phyloP scores from a whole-genome alignment of 768 basidiomycete species.

The Hygrocybe punicea region DNA sequence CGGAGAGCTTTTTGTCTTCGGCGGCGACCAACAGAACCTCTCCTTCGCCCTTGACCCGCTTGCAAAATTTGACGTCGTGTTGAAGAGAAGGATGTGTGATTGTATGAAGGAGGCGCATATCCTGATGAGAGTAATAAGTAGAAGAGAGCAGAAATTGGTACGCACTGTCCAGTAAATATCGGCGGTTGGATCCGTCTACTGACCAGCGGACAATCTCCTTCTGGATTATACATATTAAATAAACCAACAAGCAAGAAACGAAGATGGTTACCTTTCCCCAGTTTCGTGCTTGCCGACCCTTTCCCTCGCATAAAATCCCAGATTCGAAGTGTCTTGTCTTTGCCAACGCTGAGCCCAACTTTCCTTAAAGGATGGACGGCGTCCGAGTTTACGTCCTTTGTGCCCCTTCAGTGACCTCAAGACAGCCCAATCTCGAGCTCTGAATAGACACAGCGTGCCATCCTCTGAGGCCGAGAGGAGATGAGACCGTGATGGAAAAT shows the following conservation, averaged over 20 bases:
- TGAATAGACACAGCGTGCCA: slow-evolving; percentile 85
- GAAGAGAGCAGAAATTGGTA: slow-evolving; percentile 11
- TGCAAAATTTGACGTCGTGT: slow-evolving; percentile 78
- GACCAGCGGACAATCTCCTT: slow-evolving; percentile 91
- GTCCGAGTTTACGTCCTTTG: slow-evolving; percentile 87
- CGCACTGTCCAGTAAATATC: slow-evolving; percentile 80
- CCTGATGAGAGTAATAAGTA: slow-evolving; percentile 42
- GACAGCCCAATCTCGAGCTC: slow-evolving; percentile 90
- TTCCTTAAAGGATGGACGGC: slow-evolving; percentile 93
- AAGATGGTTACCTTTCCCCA: slow-evolving; percentile 69
- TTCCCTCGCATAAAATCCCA: slow-evolving; percentile 98
- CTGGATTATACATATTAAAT: slow-evolving; percentile 37
- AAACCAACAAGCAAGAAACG: too few relatives aligned
- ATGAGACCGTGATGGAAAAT: slow-evolving; percentile 85
- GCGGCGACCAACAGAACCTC: slow-evolving; percentile 80
- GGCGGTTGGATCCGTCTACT: slow-evolving; percentile 63
- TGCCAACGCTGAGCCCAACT: slow-evolving; percentile 86
- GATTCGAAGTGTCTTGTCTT: slow-evolving; percentile 87
- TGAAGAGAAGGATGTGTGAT: slow-evolving; percentile 78
- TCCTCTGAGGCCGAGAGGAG: slow-evolving; percentile 91
- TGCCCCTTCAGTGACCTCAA: slow-evolving; percentile 88
- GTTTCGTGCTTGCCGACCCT: slow-evolving; percentile 81
- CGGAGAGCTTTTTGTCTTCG: slow-evolving; percentile 84
- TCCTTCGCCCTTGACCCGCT: slow-evolving; percentile 50
- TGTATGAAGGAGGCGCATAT: slow-evolving; percentile 72